Evolutionary conservation across 2,329 filamentous ascomycete genomes (phyloP).

Genomic region (Epicoccum sorghinum): DNA sequence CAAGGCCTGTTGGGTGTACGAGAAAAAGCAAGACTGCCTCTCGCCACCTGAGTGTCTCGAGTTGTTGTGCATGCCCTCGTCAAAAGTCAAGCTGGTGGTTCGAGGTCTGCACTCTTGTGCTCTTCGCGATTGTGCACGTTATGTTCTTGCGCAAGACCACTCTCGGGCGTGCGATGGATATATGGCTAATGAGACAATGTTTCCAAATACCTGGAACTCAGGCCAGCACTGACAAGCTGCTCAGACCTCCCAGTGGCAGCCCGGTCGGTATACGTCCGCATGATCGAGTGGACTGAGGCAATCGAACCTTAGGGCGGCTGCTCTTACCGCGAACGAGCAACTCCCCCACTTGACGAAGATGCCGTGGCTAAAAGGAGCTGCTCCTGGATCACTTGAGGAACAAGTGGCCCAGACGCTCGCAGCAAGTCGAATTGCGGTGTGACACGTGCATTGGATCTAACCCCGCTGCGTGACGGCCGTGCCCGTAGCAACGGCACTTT

Average conservation of each 20-base stretch:
- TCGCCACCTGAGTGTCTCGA: too few relatives aligned
- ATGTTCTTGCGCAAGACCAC: background rate
- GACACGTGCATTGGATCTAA: constrained; percentile 11
- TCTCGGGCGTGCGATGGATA: background rate
- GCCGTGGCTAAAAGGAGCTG: constrained; percentile 5
- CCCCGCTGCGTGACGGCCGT: constrained; percentile 13
- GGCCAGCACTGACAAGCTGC: background rate
- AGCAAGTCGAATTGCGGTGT: constrained; percentile 18
- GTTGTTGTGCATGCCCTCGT: too few relatives aligned
- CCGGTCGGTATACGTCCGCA: background rate
- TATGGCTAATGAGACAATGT: background rate
- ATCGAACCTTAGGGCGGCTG: constrained; percentile 7
- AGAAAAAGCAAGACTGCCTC: background rate
- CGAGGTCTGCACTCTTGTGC: too few relatives aligned
- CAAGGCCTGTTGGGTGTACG: background rate
- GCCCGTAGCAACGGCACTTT: constrained; percentile 9
- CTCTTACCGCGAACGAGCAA: constrained; percentile 15
- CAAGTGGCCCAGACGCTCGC: constrained; percentile 8
- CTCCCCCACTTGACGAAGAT: constrained; percentile 1
- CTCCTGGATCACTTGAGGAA: constrained; percentile 6
- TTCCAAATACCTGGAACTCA: background rate
- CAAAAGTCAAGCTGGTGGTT: too few relatives aligned
- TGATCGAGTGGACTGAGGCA: constrained; percentile 7
- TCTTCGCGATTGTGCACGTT: background rate
- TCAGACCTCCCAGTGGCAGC: constrained; percentile 9